Conservation (phyloP, 2,329 filamentous ascomycete genomes). For the Xylaria polymorpha region DNA sequence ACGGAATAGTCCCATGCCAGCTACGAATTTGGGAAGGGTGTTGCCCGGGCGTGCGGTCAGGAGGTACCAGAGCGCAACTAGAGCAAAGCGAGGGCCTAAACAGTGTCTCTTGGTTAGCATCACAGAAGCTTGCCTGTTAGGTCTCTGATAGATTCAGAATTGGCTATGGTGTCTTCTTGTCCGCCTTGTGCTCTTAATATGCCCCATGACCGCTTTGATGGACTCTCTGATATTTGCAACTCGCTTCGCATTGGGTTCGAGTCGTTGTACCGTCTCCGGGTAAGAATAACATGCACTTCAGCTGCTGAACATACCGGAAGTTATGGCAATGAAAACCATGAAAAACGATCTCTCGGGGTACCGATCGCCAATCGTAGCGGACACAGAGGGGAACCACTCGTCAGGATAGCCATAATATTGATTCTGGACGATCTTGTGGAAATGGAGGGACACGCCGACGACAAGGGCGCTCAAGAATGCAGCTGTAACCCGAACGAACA, state of each 20-base stretch:
- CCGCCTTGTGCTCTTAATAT: background rate
- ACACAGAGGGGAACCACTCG: conserved; percentile 97
- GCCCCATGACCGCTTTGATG: background rate
- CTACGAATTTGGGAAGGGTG: conserved; percentile 83
- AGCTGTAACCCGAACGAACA: conserved; percentile 57
- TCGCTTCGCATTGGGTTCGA: background rate
- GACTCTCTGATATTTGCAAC: background rate
- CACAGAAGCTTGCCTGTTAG: background rate
- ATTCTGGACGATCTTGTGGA: conserved; percentile 97
- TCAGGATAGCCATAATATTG: conserved; percentile 94
- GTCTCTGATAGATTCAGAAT: background rate
- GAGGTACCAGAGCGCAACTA: conserved; percentile 92
- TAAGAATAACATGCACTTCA: conserved; percentile 6
- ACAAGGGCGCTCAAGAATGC: conserved; percentile 89
- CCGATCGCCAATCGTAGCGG: conserved; percentile 94
- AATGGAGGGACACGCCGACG: conserved; percentile 85
- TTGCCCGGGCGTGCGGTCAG: conserved; percentile 81
- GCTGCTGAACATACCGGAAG: conserved; percentile 74
- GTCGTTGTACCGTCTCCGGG: background rate
- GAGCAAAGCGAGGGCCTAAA: conserved; percentile 85
- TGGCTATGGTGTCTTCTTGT: background rate
- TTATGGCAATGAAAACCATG: conserved; percentile 96
- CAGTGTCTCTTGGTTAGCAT: conserved; percentile 32
- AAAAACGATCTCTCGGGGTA: conserved; percentile 98
- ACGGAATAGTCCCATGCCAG: conserved; percentile 82